Evolutionary conservation across 495 filamentous ascomycete genomes (phyloP).

Genomic region (Oidiodendron maius): DNA sequence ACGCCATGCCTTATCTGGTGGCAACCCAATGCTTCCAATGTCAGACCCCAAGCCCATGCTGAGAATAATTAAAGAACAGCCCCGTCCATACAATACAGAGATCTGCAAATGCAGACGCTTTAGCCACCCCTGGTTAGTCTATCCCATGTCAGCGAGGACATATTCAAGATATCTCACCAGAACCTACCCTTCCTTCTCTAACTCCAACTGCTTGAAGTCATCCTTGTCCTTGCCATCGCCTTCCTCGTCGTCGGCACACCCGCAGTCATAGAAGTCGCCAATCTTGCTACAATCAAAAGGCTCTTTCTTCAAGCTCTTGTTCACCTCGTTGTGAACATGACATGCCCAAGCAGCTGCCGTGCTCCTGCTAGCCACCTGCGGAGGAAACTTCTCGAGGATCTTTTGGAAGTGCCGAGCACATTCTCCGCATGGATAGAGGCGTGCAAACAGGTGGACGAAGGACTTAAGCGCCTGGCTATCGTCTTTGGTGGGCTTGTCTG

Average conservation of each 20-base stretch:
- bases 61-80: neutral
- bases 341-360: constrained; percentile 89
- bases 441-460: constrained; percentile 84
- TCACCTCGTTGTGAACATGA: constrained; percentile 91
- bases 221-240: constrained; percentile 9
- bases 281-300: constrained; percentile 85
- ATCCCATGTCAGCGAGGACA: constrained; percentile 4
- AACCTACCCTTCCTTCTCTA: constrained; percentile 34
- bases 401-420: constrained; percentile 88
- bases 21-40: neutral
- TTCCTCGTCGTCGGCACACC: constrained; percentile 70
- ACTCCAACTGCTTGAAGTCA: constrained; percentile 22
- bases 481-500: constrained; percentile 74
- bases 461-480: constrained; percentile 78
- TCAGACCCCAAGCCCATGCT: constrained; percentile 9
- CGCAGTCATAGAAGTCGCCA: constrained; percentile 92
- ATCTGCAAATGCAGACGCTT: neutral
- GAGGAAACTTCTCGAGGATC: constrained; percentile 77
- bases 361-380: constrained; percentile 79
- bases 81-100: constrained; percentile 1
- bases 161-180: neutral
- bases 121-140: constrained; percentile 23
- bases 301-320: constrained; percentile 73
- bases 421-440: constrained; percentile 93
- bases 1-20: too few species aligned